These are phyloP conservation scores for Senna tora DNA, from an alignment of 306 rosid genomes.

Conservation along the genomic window DNA sequence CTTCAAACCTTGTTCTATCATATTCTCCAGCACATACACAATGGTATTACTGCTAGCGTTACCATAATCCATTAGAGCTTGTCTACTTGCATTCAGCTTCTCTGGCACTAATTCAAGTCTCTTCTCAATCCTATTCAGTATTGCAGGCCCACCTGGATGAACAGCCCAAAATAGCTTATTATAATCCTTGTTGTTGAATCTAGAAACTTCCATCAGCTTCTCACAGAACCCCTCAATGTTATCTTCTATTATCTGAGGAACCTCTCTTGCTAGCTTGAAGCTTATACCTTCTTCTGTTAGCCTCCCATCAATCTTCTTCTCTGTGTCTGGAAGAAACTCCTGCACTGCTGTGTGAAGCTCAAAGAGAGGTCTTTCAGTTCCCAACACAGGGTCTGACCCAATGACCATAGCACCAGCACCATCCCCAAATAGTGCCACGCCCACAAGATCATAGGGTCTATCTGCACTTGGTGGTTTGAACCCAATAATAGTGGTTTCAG, in stretches of 20 bases:
- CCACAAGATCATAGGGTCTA: slow-evolving; percentile 91
- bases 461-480: slow-evolving; percentile 84
- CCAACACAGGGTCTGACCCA: slow-evolving; percentile 63
- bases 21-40: slow-evolving; percentile 83
- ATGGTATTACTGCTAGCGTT: slow-evolving; percentile 93
- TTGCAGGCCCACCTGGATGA: slow-evolving; percentile 94
- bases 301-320: slow-evolving; percentile 80
- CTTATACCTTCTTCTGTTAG: slow-evolving; percentile 90
- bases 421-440: slow-evolving; percentile 91
- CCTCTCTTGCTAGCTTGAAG: slow-evolving; percentile 77
- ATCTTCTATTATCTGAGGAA: slow-evolving; percentile 86
- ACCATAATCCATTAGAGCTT: slow-evolving; percentile 86
- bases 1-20: slow-evolving; percentile 70
- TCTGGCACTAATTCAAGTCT: slow-evolving; percentile 72
- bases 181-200: slow-evolving; percentile 46
- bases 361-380: slow-evolving; percentile 66
- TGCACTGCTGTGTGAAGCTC: slow-evolving; percentile 88
- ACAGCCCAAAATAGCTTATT: slow-evolving; percentile 86
- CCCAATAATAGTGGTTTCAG: slow-evolving; percentile 91
- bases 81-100: slow-evolving; percentile 74
- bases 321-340: slow-evolving; percentile 70
- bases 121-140: slow-evolving; percentile 79
- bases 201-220: slow-evolving; percentile 45
- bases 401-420: slow-evolving; percentile 89
- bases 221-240: slow-evolving; percentile 78